phyloP scores from a whole-genome alignment of 345 rosid genomes.

The Excoecaria cochinchinensis region DNA sequence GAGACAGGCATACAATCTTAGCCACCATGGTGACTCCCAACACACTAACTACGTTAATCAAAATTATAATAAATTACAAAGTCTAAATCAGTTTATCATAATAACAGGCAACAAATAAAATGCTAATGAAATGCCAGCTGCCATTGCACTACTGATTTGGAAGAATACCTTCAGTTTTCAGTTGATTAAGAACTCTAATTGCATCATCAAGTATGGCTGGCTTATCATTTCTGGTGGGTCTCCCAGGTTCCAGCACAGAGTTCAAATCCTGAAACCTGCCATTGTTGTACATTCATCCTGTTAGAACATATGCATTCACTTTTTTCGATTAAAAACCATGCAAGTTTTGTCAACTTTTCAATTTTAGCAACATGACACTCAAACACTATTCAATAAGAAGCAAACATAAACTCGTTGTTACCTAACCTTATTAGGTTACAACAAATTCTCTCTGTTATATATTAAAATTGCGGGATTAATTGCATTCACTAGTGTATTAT shows the following conservation, averaged over 20 bases:
- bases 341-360: not conserved
- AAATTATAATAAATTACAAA: not conserved
- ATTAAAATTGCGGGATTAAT: not conserved
- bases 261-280: constrained; percentile 36
- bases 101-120: not conserved
- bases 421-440: not conserved
- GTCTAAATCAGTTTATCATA: not conserved
- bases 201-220: constrained; percentile 33
- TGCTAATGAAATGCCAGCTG: not conserved
- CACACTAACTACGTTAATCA: not conserved
- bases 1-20: not conserved
- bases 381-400: not conserved
- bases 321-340: not conserved
- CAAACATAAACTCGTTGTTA: not conserved
- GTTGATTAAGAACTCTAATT: constrained; percentile 29
- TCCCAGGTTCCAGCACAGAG: constrained; percentile 35
- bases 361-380: not conserved
- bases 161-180: constrained; percentile 29
- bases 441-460: not conserved
- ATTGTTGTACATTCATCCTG: not conserved
- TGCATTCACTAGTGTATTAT: not conserved
- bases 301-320: not conserved
- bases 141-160: not conserved
- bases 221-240: constrained; percentile 27
- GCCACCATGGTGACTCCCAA: not conserved